phyloP scores from a whole-genome alignment of 768 basidiomycete species.

The Mycena rebaudengoi region DNA sequence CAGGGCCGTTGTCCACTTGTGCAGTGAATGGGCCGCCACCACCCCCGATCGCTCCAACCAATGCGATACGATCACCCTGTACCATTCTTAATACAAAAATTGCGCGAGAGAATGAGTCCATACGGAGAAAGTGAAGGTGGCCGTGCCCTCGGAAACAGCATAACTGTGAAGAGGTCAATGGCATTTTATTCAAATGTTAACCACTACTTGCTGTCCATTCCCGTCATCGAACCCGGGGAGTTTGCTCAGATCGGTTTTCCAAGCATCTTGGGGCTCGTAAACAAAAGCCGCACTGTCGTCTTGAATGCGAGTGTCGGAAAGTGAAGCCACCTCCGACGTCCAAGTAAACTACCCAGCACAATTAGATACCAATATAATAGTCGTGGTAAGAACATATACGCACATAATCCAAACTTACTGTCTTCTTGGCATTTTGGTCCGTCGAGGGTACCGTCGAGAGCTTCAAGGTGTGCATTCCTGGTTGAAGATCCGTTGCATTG shows the following conservation, averaged over 20 bases:
- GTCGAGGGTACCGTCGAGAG: no score
- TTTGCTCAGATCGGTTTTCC: neutral
- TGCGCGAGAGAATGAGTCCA: neutral
- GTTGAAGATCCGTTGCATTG: no score
- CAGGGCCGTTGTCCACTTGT: conserved; percentile 33
- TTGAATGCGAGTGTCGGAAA: neutral
- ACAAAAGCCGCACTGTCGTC: neutral
- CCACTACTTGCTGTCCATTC: neutral
- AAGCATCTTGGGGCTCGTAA: neutral
- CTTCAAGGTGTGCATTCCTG: no score
- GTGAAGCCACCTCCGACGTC: neutral
- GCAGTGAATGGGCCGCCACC: conserved; percentile 41
- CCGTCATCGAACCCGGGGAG: neutral
- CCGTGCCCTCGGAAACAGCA: neutral
- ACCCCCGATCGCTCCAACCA: conserved; percentile 48
- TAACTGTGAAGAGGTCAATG: neutral
- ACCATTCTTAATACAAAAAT: neutral
- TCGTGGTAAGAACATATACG: no score
- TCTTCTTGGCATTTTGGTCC: no score
- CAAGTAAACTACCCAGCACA: neutral
- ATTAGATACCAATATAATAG: no score
- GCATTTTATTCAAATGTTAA: neutral
- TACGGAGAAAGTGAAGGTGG: neutral
- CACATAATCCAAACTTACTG: no score
- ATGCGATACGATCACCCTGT: conserved; percentile 41